Evolutionary conservation across 2,329 filamentous ascomycete species (phyloP), one percentile per base, ranked within the genome.

Genomic region (Diplocarpon mali): DNA sequence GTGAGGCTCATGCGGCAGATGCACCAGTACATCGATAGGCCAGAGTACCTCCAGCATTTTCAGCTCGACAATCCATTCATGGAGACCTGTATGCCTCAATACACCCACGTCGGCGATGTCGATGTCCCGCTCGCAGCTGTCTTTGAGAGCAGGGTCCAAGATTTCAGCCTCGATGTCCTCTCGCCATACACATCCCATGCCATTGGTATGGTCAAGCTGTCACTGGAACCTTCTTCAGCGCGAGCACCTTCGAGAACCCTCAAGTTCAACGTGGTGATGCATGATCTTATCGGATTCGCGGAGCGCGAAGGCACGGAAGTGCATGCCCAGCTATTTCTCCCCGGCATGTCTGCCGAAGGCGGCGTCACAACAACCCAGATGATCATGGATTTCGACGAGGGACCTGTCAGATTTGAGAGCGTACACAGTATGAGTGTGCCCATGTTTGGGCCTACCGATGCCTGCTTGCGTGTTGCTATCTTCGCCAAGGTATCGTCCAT

Each of bases 211-310:
- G 78, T 98, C 53, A 85, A 88, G 58, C 69, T 98, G 31, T 90
- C 90, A 0, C 69, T 98, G 6, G 92, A 98, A 60, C 92, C 92
- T 12, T 96, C 90, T 0, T 90, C 87, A 38, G 89, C 90, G 2
- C 82, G 93, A 57, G 90, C 89, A 3, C 92, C 92, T 12, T 85
- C 86, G 11, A 92, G 85, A 47, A 95, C 86, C 2, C 69, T 96
- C 46, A 98, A 96, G 62, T 98, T 98, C 68, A 98, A 96, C 58
- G 89, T 96, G 5, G 89, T 96, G 28, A 95, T 98, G 86, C 89
- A 94, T 59, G 88, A 96, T 60, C 77, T 98, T 67, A 69, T 92
- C 30, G 92, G 92, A 1, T 98, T 98, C 56, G 84, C 92, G 0
- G 92, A 98, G 65, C 79, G 90, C 50, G 92, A 98, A 67, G 92